A percentile compares a stretch with the other conserved stretches of the same genome.
phyloP scores from a whole-genome alignment of 2,329 filamentous ascomycete species.

The Botrytis tulipae region DNA sequence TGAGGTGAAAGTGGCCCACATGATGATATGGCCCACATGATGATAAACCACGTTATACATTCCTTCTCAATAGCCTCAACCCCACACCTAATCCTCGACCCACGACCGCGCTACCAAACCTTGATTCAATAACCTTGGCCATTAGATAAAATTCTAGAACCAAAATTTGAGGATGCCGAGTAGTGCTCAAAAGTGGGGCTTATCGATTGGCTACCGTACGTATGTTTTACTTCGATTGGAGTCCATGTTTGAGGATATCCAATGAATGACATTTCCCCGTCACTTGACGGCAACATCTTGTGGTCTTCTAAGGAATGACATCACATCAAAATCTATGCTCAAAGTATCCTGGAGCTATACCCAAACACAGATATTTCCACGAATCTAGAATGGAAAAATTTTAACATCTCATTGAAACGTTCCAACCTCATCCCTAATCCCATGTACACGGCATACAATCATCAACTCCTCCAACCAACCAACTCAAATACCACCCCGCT shows the following conservation, averaged over 20 bases:
- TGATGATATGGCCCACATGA: too few species aligned
- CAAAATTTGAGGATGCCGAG: not conserved
- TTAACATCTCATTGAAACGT: not conserved
- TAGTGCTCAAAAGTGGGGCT: not conserved
- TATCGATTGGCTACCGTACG: not conserved
- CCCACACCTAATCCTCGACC: not conserved
- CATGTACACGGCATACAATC: not conserved
- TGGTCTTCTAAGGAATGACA: not conserved
- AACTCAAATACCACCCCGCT: not conserved
- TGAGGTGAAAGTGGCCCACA: too few species aligned
- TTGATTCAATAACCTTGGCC: not conserved
- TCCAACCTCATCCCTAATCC: not conserved
- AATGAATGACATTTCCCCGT: not conserved
- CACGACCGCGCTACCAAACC: not conserved
- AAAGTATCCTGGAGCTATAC: not conserved
- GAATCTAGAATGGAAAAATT: not conserved
- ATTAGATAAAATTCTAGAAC: not conserved
- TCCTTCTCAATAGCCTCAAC: not conserved
- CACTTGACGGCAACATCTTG: not conserved
- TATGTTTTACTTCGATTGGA: not conserved
- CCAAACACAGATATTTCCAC: not conserved
- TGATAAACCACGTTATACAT: too few species aligned
- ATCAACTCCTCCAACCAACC: not conserved
- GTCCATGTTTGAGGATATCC: not conserved
- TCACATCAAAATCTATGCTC: not conserved